phyloP scores from a whole-genome alignment of 441 rosid genomes.

The Breynia disticha region DNA sequence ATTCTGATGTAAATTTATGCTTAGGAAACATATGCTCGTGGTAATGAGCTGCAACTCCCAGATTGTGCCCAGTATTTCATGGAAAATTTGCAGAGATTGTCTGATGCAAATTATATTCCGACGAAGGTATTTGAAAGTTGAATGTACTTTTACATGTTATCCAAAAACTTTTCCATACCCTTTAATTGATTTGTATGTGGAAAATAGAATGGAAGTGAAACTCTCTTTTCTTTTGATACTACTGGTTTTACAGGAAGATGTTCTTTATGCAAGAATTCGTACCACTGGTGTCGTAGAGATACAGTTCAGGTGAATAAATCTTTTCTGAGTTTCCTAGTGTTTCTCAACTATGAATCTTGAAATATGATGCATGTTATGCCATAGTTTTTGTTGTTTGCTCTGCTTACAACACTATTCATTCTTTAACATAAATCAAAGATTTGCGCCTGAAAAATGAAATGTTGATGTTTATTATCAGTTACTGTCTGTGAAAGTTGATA shows the following conservation, averaged over 20 bases:
- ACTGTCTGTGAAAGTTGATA: too few relatives aligned
- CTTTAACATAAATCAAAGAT: too few relatives aligned
- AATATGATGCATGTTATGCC: background rate
- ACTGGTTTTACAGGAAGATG: conserved; percentile 64
- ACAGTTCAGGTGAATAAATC: conserved; percentile 84
- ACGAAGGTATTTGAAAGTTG: conserved; percentile 52
- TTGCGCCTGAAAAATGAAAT: too few relatives aligned
- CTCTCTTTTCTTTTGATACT: too few relatives aligned
- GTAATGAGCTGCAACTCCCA: conserved; percentile 87
- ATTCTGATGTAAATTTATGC: conserved; percentile 8
- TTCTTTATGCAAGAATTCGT: conserved; percentile 92
- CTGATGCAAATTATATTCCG: conserved; percentile 72
- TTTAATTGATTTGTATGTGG: too few relatives aligned
- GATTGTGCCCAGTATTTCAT: conserved; percentile 84
- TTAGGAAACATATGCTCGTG: conserved; percentile 80
- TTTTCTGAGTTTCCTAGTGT: conserved; percentile 2
- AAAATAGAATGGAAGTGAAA: too few relatives aligned
- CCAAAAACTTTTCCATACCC: too few relatives aligned
- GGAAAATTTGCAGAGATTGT: conserved; percentile 81
- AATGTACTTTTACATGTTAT: too few relatives aligned
- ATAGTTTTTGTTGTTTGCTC: too few relatives aligned
- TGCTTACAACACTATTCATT: too few relatives aligned
- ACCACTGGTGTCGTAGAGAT: conserved; percentile 97
- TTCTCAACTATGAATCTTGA: background rate
- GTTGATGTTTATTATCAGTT: too few relatives aligned